Evolutionary conservation across 352 stramenopile genomes (phyloP).

Genomic region (Phytophthora hybrid): DNA sequence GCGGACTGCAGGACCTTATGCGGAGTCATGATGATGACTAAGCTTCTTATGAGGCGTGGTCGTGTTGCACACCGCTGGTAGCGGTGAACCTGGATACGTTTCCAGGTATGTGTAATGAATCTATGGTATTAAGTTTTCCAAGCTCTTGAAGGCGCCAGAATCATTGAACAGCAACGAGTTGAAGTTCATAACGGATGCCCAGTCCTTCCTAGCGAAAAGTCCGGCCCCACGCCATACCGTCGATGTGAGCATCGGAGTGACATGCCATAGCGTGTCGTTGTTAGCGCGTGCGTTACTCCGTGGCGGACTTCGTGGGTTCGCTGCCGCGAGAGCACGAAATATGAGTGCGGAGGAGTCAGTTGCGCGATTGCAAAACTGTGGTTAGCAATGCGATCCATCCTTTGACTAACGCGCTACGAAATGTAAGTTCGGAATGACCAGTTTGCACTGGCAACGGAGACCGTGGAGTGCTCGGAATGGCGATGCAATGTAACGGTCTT

Average conservation of each 20-base stretch:
- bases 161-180: constrained; percentile 20
- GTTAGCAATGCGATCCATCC: constrained; percentile 14
- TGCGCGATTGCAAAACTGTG: constrained; percentile 25
- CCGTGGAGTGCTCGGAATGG: constrained; percentile 1
- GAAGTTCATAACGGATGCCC: constrained; percentile 2
- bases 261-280: constrained; percentile 11
- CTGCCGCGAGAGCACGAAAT: constrained; percentile 25
- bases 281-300: constrained; percentile 6
- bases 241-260: not conserved
- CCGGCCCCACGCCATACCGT: constrained; percentile 11
- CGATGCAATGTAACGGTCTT: not conserved
- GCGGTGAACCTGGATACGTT: constrained; percentile 4
- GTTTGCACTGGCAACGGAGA: constrained; percentile 19
- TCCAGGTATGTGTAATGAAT: constrained; percentile 15
- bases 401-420: constrained; percentile 14
- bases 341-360: constrained; percentile 31
- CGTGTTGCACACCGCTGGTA: constrained; percentile 2
- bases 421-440: constrained; percentile 22
- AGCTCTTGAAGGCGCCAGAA: not conserved
- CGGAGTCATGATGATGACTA: constrained; percentile 30
- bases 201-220: constrained; percentile 12
- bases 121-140: constrained; percentile 13
- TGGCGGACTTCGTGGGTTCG: constrained; percentile 8
- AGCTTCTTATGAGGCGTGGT: constrained; percentile 5
- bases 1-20: constrained; percentile 71